Evolutionary conservation across 1,284 basidiomycete species (phyloP), one percentile per base, ranked within the genome.

Genomic region (Ceratobasidium sp.): DNA sequence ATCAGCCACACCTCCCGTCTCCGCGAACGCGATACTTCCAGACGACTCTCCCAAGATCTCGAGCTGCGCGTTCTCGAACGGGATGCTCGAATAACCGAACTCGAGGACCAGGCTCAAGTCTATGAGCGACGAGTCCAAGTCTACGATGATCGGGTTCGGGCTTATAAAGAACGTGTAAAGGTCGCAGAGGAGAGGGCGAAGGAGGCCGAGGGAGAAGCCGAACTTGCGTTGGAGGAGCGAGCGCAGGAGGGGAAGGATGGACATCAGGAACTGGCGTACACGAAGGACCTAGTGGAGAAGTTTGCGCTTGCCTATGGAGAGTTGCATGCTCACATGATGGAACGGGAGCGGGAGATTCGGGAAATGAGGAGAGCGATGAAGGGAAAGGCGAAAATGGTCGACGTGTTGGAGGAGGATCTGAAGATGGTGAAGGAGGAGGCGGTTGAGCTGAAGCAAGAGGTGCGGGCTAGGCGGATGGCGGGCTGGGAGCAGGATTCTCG

Each of bases 31-130:
- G 73, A 75, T 38, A 42, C 28, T 33, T 75, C 73, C 50, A 52
- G 33, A 42, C 48, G 73, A 26, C n/a, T 75, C 38, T 48, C 73
- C 6, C 73, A 62, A 13, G 73, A 75, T 28, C 38, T 75, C 3
- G 73, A 75, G 28, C 12, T 44, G 17, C 73, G 73, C 5, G 6
- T 75, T 10, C 73, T 66, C 33, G 73, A 75, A 26, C 44, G 50
- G 4, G 73, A 75, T 12, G n/a, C 57, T 3, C 46, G 73, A n/a
- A 65, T 75, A 65, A 26, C 28, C 1, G 92, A 90, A 80, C 85
- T 90, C 67, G 91, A 89, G 86, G 92, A 90, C 82, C 87, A 89
- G 44, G 79, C 91, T 0, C 89, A 90, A 64, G 92, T 92, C 64
- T 83, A 90, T 73, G 92, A 89, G 83, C 90, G 73, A 9, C 73